Evolutionary conservation across 2,329 filamentous ascomycete species (phyloP).

Genomic region (Aspergillus uvarum): DNA sequence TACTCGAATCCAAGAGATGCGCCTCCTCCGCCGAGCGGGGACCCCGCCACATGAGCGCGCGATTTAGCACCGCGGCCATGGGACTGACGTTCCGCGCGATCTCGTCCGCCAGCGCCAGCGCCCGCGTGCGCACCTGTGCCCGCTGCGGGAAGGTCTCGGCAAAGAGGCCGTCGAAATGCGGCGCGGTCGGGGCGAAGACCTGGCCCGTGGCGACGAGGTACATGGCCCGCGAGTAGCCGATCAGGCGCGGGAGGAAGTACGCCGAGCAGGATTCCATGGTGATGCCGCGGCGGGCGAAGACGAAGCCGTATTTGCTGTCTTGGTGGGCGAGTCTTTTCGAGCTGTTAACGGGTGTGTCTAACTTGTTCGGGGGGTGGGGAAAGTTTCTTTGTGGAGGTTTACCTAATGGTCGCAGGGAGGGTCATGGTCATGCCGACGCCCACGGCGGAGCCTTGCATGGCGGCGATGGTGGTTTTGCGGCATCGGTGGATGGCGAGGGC

Average conservation of each 20-base stretch:
- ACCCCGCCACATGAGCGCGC: conserved; percentile 65
- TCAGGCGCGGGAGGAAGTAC: conserved; percentile 69
- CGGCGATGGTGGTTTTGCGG: conserved; percentile 57
- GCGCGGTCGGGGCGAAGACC: conserved; percentile 55
- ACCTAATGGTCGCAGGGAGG: conserved; percentile 55
- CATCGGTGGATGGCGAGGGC: conserved; percentile 57
- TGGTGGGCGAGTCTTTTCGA: conserved; percentile 51
- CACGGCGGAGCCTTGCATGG: conserved; percentile 57
- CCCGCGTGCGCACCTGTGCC: conserved; percentile 62
- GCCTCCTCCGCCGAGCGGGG: conserved; percentile 63
- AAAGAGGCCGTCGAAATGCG: conserved; percentile 58
- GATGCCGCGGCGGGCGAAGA: conserved; percentile 69
- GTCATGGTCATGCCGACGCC: conserved; percentile 61
- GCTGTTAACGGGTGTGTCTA: not conserved
- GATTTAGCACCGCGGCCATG: conserved; percentile 66
- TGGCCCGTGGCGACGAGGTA: conserved; percentile 61
- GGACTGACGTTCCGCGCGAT: conserved; percentile 65
- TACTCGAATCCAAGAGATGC: conserved; percentile 62
- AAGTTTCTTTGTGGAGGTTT: no score
- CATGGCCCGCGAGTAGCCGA: conserved; percentile 51
- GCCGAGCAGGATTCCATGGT: conserved; percentile 70
- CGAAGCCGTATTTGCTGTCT: conserved; percentile 68
- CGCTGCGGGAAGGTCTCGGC: conserved; percentile 61
- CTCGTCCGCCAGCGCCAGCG: conserved; percentile 65
- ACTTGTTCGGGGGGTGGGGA: not conserved